Conservation (phyloP, 2,329 filamentous ascomycete genomes). For the Penicillium hordei region DNA sequence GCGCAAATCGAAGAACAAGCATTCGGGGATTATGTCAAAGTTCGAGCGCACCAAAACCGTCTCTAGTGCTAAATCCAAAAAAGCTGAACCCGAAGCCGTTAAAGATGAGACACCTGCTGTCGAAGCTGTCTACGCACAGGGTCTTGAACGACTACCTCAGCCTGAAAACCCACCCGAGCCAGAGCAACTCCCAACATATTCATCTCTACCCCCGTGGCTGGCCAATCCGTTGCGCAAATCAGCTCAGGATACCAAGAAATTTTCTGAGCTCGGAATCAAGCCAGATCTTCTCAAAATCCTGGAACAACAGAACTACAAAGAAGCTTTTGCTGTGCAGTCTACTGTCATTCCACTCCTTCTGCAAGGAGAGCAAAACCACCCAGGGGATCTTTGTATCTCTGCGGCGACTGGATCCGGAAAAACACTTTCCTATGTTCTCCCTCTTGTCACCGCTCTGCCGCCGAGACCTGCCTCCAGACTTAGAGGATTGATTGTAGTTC, state of each 20-base stretch:
- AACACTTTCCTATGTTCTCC: conserved; percentile 85
- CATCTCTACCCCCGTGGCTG: conserved; percentile 79
- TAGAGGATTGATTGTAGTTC: conserved; percentile 79
- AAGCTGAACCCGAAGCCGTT: conserved; percentile 11
- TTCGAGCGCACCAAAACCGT: conserved; percentile 39
- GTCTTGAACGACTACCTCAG: conserved; percentile 78
- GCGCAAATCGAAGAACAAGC: conserved; percentile 32
- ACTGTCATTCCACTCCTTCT: conserved; percentile 78
- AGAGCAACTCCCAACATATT: conserved; percentile 64
- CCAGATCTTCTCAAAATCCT: conserved; percentile 62
- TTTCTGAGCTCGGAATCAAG: conserved; percentile 64
- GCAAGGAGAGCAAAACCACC: conserved; percentile 59
- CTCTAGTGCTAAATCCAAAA: conserved; percentile 18
- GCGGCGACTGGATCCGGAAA: conserved; percentile 96
- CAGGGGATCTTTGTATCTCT: conserved; percentile 82
- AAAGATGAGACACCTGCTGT: conserved; percentile 19
- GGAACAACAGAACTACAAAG: conserved; percentile 64
- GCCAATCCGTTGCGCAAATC: conserved; percentile 70
- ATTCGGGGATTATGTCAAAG: conserved; percentile 40
- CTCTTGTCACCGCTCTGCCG: conserved; percentile 75
- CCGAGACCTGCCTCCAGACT: conserved; percentile 64
- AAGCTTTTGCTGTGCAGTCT: conserved; percentile 77
- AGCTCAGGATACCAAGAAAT: conserved; percentile 59
- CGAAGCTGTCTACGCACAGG: conserved; percentile 45
- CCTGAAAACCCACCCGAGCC: conserved; percentile 58